Evolutionary conservation across 805 yeast species (phyloP), one percentile per base, ranked within the genome.

Genomic region (Wickerhamomyces hampshirensis): DNA sequence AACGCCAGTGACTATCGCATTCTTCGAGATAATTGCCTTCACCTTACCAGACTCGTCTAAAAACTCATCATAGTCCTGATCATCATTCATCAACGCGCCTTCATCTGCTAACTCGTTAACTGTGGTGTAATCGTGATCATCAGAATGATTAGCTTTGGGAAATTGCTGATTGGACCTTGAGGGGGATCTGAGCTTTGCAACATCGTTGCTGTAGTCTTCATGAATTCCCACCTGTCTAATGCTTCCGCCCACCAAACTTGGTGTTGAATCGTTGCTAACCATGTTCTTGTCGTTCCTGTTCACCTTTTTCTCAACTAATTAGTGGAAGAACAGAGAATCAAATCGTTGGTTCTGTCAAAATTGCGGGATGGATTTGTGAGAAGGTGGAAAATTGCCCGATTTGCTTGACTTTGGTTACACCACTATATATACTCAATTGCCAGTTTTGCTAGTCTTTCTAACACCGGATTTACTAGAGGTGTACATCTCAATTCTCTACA

Each of bases 1-100:
- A 15, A 39, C 47, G n/a, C 35, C 30, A 12, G 39, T 37, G 23
- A 47, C 43, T 7, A 38, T 39, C 10, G 43, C 45, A 8, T 40
- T 35, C 17, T 34, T 36, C 6, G 50, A 42, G 3, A 39, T 42
- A 18, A 38, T 39, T 6, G 38, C 33, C 47, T 69, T 76, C 32
- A 77, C 62, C 33, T 69, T 65, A 2, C 84, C 85, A 31, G 65
- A 63, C 10, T 65, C 63, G 47, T 77, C 82, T 49, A 78, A 56
- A 32, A 74, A 63, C 15, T 62, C 57, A 18, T 69, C 78, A 46
- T 77, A 68, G 43, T 68, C 72, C 46, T 69, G 79, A 37, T 76
- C 82, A 33, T 73, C 80, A 43, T 72, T 44, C 47, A 76, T 54
- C 6, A 78, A 58, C 4, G 80, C 80, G 27, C 80, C 73, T 30